Percentiles rank a stretch among this genome's conserved stretches.
Evolutionary conservation across 306 rosid genomes (phyloP).

Genomic region (Cajanus cajan): DNA sequence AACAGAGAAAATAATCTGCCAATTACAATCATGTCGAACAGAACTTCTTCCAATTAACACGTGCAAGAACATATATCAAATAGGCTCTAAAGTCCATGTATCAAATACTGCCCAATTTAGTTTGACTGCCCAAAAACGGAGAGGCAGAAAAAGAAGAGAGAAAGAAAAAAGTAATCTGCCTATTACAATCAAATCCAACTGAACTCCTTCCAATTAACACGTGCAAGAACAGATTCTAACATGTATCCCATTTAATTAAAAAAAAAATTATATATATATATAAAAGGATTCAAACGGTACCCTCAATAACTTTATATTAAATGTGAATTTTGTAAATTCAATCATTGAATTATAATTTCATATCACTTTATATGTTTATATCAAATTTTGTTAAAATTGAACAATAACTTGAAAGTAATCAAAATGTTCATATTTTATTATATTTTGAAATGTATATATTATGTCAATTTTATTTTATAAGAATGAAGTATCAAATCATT

Average conservation of each 20-base stretch:
- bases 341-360: no score
- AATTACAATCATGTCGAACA: not conserved
- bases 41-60: not conserved
- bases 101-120: not conserved
- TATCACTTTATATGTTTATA: no score
- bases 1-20: not conserved
- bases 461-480: no score
- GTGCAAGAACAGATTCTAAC: not conserved
- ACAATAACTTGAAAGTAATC: no score
- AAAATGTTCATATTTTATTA: no score
- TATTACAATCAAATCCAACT: not conserved
- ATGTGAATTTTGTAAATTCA: no score
- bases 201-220: not conserved
- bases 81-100: constrained; percentile 10
- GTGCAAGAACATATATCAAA: not conserved
- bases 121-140: not conserved
- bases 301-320: no score
- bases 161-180: not conserved
- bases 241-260: not conserved
- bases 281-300: no score
- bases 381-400: no score
- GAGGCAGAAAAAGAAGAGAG: not conserved
- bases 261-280: not conserved
- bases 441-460: no score
- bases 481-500: no score